Conservation (phyloP, 2,329 filamentous ascomycete genomes). For the Monosporascus sp. region DNA sequence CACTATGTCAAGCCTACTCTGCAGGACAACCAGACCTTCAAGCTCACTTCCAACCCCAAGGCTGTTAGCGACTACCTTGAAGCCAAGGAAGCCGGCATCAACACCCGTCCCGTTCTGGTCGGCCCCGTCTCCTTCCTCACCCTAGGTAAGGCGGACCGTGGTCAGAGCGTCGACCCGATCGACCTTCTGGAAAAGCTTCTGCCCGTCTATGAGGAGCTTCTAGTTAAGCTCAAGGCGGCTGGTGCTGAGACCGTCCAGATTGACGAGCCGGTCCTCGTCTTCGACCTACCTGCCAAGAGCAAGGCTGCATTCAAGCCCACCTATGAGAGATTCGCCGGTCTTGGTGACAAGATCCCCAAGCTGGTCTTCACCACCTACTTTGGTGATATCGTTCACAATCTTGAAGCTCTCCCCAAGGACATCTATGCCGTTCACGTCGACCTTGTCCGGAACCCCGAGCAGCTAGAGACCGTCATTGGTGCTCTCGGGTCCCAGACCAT, state of each 20-base stretch:
- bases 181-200: conserved; percentile 88
- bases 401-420: conserved; percentile 76
- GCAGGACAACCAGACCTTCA: conserved; percentile 95
- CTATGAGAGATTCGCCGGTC: conserved; percentile 79
- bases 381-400: conserved; percentile 98
- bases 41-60: conserved; percentile 82
- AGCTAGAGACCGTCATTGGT: conserved; percentile 78
- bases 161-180: conserved; percentile 87
- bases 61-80: conserved; percentile 91
- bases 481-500: conserved; percentile 84
- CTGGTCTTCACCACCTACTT: conserved; percentile 96
- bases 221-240: conserved; percentile 88
- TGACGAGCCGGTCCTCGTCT: conserved; percentile 94
- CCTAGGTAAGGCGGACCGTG: conserved; percentile 97
- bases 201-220: conserved; percentile 89
- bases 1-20: conserved; percentile 99
- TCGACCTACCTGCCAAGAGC: conserved; percentile 82
- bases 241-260: conserved; percentile 97
- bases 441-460: conserved; percentile 96
- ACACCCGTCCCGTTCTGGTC: conserved; percentile 87
- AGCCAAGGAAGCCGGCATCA: conserved; percentile 94
- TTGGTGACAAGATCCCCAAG: conserved; percentile 78
- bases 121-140: conserved; percentile 96
- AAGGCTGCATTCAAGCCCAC: conserved; percentile 98
- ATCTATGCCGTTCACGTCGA: conserved; percentile 88